A percentile compares a stretch with the other conserved stretches of the same genome.
Evolutionary conservation across 108 stramenopile genomes (phyloP).

Genomic region (Stephanodiscus minutulus): DNA sequence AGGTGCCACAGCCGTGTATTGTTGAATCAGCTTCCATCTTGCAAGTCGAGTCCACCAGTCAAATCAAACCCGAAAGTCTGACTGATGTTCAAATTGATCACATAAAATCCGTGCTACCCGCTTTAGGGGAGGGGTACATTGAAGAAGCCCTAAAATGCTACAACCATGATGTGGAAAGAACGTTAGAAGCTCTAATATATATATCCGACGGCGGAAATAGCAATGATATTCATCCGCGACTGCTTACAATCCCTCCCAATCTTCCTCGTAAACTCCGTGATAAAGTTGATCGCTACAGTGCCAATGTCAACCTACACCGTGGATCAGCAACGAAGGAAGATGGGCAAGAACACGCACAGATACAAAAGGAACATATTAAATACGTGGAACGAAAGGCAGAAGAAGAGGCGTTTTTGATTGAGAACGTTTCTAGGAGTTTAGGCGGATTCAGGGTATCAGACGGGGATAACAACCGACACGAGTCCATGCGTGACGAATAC

Average conservation of each 20-base stretch:
- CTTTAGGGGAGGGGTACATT: conserved; percentile 81
- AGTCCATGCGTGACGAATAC: conserved; percentile 56
- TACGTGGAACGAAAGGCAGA: conserved; percentile 51
- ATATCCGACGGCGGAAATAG: conserved; percentile 16
- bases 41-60: conserved; percentile 4
- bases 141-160: conserved; percentile 75
- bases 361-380: conserved; percentile 60
- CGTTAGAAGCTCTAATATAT: conserved; percentile 62
- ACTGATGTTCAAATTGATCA: conserved; percentile 47
- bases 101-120: conserved; percentile 56
- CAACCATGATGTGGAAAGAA: conserved; percentile 65
- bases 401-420: conserved; percentile 60
- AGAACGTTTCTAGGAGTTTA: conserved; percentile 38
- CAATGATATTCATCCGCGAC: conserved; percentile 34
- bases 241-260: conserved; percentile 35
- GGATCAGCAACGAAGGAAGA: conserved; percentile 47
- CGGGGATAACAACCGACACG: conserved; percentile 3
- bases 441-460: conserved; percentile 12
- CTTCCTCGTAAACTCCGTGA: conserved; percentile 47
- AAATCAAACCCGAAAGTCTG: conserved; percentile 18
- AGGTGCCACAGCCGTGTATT: background rate
- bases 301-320: conserved; percentile 44
- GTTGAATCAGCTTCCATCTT: conserved; percentile 1
- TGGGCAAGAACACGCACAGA: conserved; percentile 55
- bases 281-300: conserved; percentile 27